These are phyloP conservation scores for Wakefieldia striispora DNA, from an alignment of 768 basidiomycete species.

Conservation along the genomic window DNA sequence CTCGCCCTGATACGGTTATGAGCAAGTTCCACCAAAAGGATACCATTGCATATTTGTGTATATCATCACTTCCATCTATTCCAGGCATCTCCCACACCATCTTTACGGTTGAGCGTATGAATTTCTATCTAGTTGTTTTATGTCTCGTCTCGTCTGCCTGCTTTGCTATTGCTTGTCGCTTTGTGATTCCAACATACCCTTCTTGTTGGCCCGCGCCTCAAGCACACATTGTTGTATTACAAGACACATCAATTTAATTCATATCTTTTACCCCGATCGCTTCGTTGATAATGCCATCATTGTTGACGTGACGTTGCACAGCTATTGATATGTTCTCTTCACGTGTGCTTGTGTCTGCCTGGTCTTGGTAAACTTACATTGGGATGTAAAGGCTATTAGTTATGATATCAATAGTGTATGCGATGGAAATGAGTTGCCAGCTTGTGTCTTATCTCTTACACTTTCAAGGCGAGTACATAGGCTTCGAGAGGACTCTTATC, in stretches of 20 bases:
- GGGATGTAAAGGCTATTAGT: background rate
- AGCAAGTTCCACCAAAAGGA: slow-evolving; percentile 18
- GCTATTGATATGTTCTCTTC: background rate
- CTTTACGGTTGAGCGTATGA: slow-evolving; percentile 27
- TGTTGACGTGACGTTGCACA: slow-evolving; percentile 10
- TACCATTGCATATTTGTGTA: slow-evolving; percentile 34
- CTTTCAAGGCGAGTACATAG: background rate
- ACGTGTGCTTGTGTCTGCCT: background rate
- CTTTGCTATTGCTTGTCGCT: slow-evolving; percentile 28
- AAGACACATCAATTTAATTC: slow-evolving; percentile 33
- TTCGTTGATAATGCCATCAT: slow-evolving; percentile 3
- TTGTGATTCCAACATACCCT: slow-evolving; percentile 25
- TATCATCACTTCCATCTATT: slow-evolving; percentile 34
- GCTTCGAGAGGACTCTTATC: too few relatives aligned
- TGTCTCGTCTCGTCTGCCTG: slow-evolving; percentile 27
- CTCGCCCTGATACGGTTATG: slow-evolving; percentile 6
- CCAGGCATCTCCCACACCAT: slow-evolving; percentile 28
- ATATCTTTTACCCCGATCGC: slow-evolving; percentile 10
- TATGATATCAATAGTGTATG: background rate
- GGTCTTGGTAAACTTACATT: background rate
- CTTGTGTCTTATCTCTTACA: background rate
- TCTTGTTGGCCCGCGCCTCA: slow-evolving; percentile 25
- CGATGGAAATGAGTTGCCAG: background rate
- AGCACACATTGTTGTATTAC: slow-evolving; percentile 33
- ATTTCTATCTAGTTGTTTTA: slow-evolving; percentile 18